Base-by-base conservation (phyloP, 2,329 filamentous ascomycete genomes). In the Daldinia sp. region DNA sequence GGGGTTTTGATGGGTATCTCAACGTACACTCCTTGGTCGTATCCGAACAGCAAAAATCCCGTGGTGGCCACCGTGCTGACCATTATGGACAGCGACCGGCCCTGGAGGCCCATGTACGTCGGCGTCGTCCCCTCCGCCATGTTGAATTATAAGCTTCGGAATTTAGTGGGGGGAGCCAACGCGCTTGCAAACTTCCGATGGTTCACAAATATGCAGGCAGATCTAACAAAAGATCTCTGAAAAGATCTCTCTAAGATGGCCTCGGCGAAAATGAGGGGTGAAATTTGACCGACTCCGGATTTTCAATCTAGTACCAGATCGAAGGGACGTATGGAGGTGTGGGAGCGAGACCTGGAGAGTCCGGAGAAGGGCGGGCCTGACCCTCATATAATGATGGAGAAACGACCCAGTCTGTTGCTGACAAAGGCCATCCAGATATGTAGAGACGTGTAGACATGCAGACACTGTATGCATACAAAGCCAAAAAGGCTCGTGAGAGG, bases 41-140 rank as follows among this genome's bases (percentile, higher is more conserved):
- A 88, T 62, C 86, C 86, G 69, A 87, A 88, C 15, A 88, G 82
- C 37, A 89, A 76, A 80, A 90, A 89, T 42, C 87, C 88, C 9
- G 87, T 89, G 0, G 89, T 90, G 3, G 89, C 88, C 28, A 91
- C 84, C n/a, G 85, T 83, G 1, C 89, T 89, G 53, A 91, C 84
- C 42, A 84, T 81, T 68, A 89, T 73, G 18, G 85, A 87, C 60
- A 91, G 82, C 41, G 80, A 81, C 72, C 81, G 83, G 76, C 89
- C 89, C 39, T 84, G 85, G 67, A 90, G 81, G 78, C 89, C 88
- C 76, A 86, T 85, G 75, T 83, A 90, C 18, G 75, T 84, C 58
- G 86, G 85, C 71, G 86, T 83, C 26, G 61, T 48, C 26, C 54
- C 13, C 69, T 84, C 13, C 70, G 84, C 81, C 85, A 88, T 88